phyloP scores from a whole-genome alignment of 306 rosid species.

The Potentilla sterilis region DNA sequence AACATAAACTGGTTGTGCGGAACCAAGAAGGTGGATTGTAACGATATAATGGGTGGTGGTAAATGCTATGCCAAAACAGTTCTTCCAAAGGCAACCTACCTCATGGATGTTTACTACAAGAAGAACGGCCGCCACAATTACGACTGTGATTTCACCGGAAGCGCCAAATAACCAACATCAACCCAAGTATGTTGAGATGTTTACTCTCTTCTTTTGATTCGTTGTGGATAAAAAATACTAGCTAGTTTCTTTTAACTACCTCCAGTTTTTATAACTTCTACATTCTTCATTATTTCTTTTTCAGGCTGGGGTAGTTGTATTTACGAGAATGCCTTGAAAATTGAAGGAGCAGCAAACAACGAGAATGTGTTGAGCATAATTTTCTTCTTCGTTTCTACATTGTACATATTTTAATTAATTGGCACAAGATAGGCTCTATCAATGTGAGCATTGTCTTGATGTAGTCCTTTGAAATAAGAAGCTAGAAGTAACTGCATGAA shows the following conservation, averaged over 20 bases:
- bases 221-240: neutral
- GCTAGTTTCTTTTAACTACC: neutral
- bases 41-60: neutral
- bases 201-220: neutral
- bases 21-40: neutral
- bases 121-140: neutral
- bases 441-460: neutral
- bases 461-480: neutral
- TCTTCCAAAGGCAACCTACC: neutral
- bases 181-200: neutral
- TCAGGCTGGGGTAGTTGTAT: neutral
- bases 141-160: neutral
- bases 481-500: too few relatives aligned
- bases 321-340: neutral
- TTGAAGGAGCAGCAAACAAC: neutral
- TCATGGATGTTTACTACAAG: neutral
- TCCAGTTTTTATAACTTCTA: neutral
- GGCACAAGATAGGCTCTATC: neutral
- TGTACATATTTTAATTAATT: neutral
- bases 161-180: neutral
- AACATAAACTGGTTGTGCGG: slow-evolving; percentile 1
- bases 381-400: neutral
- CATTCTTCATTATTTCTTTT: neutral
- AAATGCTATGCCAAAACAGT: neutral
- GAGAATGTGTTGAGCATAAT: neutral